These are phyloP conservation scores for Yamadazyma spencermartinsiae DNA, from an alignment of 1,139 yeast genomes.

Conservation along the genomic window DNA sequence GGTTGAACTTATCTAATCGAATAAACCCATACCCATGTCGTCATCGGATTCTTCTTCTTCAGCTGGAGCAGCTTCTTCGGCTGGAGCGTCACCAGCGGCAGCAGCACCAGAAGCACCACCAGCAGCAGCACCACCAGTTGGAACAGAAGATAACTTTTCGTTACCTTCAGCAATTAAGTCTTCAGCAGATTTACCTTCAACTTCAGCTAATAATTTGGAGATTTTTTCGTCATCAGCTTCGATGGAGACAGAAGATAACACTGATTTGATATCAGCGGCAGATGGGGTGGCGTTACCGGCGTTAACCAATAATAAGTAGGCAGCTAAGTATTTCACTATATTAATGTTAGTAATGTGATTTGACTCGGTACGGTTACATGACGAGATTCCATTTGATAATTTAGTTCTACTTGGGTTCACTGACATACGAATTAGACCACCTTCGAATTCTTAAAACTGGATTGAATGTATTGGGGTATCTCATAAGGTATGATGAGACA, in stretches of 20 bases:
- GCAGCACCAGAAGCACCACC: conserved; percentile 70
- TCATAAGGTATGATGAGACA: too few species aligned
- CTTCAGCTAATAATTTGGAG: conserved; percentile 80
- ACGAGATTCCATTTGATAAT: too few species aligned
- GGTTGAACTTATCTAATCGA: conserved; percentile 38
- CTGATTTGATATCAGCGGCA: conserved; percentile 85
- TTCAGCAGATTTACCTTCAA: conserved; percentile 89
- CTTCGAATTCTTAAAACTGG: too few species aligned
- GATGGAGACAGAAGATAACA: conserved; percentile 90
- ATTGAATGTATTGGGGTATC: too few species aligned
- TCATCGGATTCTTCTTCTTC: conserved; percentile 58
- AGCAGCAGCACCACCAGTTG: conserved; percentile 96
- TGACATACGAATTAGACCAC: too few species aligned
- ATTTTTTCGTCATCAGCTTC: conserved; percentile 93
- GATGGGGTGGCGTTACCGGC: conserved; percentile 80
- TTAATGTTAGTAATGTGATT: conserved; percentile 8
- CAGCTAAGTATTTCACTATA: conserved; percentile 64
- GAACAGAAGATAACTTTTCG: conserved; percentile 93
- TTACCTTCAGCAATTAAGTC: conserved; percentile 97
- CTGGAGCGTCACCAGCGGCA: conserved; percentile 66
- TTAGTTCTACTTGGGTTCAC: too few species aligned
- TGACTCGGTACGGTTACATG: background rate
- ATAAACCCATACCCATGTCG: conserved; percentile 56
- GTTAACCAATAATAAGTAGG: conserved; percentile 66
- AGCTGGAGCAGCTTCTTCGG: conserved; percentile 69